Evolutionary conservation across 2,329 filamentous ascomycete species (phyloP).

Genomic region (Apiospora phragmitis): DNA sequence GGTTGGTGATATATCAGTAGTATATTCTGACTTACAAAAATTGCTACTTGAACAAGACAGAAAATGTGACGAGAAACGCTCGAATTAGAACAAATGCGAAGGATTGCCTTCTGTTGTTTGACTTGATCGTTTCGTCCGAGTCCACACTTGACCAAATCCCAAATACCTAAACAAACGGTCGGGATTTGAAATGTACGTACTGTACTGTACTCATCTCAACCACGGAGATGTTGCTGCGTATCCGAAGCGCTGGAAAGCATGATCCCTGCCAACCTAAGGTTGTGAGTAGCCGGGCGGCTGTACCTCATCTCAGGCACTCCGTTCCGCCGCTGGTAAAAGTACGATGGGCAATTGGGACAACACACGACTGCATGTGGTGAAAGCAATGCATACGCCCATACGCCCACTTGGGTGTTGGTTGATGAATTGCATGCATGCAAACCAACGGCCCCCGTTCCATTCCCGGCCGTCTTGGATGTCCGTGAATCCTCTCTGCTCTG

Average conservation of each 20-base stretch:
- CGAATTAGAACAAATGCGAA: neutral
- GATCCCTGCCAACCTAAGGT: conserved; percentile 21
- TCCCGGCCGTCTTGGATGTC: neutral
- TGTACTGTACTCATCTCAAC: neutral
- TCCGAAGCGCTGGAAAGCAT: conserved; percentile 30
- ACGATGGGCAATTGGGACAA: neutral
- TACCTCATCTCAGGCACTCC: neutral
- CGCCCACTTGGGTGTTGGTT: neutral
- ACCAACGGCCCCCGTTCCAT: neutral
- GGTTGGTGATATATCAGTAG: too few species aligned
- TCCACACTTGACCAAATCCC: neutral
- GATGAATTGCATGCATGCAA: neutral
- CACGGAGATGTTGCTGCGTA: conserved; percentile 12
- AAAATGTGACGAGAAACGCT: too few species aligned
- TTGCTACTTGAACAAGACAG: too few species aligned
- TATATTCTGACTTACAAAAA: too few species aligned
- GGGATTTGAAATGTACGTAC: neutral
- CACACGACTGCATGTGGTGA: neutral
- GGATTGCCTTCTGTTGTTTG: neutral
- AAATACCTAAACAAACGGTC: neutral
- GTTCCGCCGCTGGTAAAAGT: neutral
- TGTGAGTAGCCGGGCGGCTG: neutral
- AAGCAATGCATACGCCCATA: too few species aligned
- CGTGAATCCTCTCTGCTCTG: too few species aligned
- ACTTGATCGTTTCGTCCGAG: neutral